Evolutionary conservation across 805 yeast genomes (phyloP).

Genomic region (Saccharomyces kudriavzevii): DNA sequence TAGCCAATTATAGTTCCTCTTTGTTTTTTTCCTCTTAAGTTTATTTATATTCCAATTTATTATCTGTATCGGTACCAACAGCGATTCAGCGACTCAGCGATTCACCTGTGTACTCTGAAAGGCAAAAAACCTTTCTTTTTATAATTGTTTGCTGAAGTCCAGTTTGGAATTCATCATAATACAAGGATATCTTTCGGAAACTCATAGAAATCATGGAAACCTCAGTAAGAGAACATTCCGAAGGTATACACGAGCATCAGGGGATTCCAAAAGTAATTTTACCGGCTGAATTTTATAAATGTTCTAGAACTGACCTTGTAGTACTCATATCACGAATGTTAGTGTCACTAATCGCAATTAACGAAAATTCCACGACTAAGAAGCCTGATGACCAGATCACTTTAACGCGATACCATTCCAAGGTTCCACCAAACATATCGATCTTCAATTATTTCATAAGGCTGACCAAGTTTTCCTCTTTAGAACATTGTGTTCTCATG

Average conservation of each 20-base stretch:
- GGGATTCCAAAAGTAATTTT: slow-evolving; percentile 19
- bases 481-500: slow-evolving; percentile 75
- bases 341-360: slow-evolving; percentile 60
- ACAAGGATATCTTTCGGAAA: neutral
- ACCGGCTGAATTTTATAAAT: slow-evolving; percentile 45
- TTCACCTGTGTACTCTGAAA: neutral
- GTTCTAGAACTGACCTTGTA: slow-evolving; percentile 64
- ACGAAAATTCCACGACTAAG: slow-evolving; percentile 42
- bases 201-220: neutral
- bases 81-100: neutral
- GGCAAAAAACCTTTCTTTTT: neutral
- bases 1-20: neutral
- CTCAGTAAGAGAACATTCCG: neutral
- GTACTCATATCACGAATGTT: slow-evolving; percentile 73
- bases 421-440: slow-evolving; percentile 85
- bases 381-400: slow-evolving; percentile 25
- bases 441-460: slow-evolving; percentile 69
- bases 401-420: slow-evolving; percentile 85
- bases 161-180: neutral
- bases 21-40: neutral
- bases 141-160: neutral
- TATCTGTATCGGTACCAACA: neutral
- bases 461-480: slow-evolving; percentile 71
- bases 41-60: neutral
- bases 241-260: neutral